Evolutionary conservation across 345 rosid genomes (phyloP).

Genomic region (Euphorbia pulcherrima): DNA sequence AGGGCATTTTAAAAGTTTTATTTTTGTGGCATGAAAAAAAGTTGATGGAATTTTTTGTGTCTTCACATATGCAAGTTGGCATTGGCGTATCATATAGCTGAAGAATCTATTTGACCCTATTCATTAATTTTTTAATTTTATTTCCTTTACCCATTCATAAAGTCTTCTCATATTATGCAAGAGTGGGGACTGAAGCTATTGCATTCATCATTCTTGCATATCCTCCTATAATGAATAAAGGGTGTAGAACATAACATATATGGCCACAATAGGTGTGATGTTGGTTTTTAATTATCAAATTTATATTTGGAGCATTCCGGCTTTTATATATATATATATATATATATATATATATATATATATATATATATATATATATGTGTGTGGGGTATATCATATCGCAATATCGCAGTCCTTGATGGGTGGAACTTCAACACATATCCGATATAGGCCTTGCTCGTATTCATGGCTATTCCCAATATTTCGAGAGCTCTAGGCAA

Average conservation of each 20-base stretch:
- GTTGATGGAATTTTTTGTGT: not conserved
- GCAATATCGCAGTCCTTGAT: no score
- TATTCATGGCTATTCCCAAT: no score
- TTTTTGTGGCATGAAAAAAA: not conserved
- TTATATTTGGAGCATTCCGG: no score
- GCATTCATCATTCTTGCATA: not conserved
- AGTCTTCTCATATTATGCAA: not conserved
- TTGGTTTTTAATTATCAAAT: not conserved
- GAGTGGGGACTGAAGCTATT: not conserved
- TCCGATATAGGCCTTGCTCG: no score
- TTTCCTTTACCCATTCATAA: no score
- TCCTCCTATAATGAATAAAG: not conserved
- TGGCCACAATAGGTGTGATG: not conserved
- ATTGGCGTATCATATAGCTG: not conserved
- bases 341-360: no score
- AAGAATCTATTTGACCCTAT: constrained; percentile 1
- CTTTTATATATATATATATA: no score
- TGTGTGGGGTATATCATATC: no score
- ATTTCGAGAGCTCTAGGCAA: no score
- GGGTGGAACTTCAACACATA: no score
- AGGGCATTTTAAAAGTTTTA: not conserved
- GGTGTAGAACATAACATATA: not conserved
- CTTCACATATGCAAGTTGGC: constrained; percentile 2
- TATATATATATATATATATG: no score
- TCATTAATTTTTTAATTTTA: no score